phyloP scores from a whole-genome alignment of 73 alveolate genomes.

The Paramecium caudatum region DNA sequence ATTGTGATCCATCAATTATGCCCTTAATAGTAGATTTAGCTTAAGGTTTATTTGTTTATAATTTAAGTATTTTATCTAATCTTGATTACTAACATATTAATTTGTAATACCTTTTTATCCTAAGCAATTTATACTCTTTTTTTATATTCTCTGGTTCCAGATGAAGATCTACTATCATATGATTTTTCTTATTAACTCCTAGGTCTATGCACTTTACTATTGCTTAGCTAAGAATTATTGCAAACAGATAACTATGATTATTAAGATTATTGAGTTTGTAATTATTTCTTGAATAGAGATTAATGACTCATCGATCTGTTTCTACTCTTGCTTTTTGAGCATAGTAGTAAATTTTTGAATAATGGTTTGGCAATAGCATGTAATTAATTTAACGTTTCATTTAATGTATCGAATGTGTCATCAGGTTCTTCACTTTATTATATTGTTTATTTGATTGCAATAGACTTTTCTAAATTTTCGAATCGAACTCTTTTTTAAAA shows the following conservation, averaged over 20 bases:
- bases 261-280: not conserved
- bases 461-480: slow-evolving; percentile 36
- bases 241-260: not conserved
- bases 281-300: no score
- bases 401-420: not conserved
- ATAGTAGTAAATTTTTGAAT: slow-evolving; percentile 2
- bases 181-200: not conserved
- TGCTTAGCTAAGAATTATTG: not conserved
- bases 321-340: slow-evolving; percentile 1
- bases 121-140: not conserved
- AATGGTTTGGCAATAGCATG: slow-evolving; percentile 4
- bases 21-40: not conserved
- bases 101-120: slow-evolving; percentile 2
- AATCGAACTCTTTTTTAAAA: slow-evolving; percentile 34
- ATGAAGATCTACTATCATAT: slow-evolving; percentile 27
- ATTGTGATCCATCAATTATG: not conserved
- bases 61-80: slow-evolving; percentile 11
- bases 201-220: not conserved
- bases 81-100: slow-evolving; percentile 15
- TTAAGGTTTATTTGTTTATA: not conserved
- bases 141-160: not conserved
- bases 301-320: not conserved
- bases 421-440: not conserved
- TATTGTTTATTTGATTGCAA: not conserved
- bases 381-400: not conserved